phyloP scores from a whole-genome alignment of 139 green algal species.

The Chlamydomonas eustigma region DNA sequence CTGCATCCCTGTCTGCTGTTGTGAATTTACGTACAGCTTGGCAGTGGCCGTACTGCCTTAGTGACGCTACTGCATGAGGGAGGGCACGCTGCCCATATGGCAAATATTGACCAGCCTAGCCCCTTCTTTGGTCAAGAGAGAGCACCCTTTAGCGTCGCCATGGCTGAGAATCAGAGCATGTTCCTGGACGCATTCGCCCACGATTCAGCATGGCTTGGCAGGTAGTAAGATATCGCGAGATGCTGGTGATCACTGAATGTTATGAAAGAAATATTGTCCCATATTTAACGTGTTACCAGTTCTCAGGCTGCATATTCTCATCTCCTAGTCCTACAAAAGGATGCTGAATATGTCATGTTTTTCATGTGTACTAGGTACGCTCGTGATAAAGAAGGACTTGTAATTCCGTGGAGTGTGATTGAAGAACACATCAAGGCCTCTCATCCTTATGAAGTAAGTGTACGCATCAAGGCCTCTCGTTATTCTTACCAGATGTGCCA shows the following conservation, averaged over 20 bases:
- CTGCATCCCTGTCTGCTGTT: too few relatives aligned
- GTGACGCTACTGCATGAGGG: constrained; percentile 83
- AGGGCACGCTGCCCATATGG: constrained; percentile 45
- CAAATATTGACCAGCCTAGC: constrained; percentile 73
- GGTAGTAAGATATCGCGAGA: too few relatives aligned
- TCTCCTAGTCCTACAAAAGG: too few relatives aligned
- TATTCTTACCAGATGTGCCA: too few relatives aligned
- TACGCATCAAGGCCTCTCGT: too few relatives aligned
- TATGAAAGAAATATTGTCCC: too few relatives aligned
- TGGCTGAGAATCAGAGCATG: constrained; percentile 64
- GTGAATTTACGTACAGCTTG: constrained; percentile 8
- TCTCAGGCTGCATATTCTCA: too few relatives aligned
- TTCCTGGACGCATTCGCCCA: constrained; percentile 63
- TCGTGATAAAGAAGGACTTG: constrained; percentile 27
- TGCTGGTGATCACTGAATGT: too few relatives aligned
- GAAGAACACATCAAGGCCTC: constrained; percentile 50
- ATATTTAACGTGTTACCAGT: too few relatives aligned
- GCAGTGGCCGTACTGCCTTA: constrained; percentile 65
- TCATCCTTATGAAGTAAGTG: constrained; percentile 59
- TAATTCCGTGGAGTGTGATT: constrained; percentile 66
- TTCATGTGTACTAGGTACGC: background rate
- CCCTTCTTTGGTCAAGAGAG: constrained; percentile 72
- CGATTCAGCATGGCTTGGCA: constrained; percentile 69
- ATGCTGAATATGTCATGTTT: too few relatives aligned
- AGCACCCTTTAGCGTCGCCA: constrained; percentile 66